Percentiles rank a stretch among this genome's conserved stretches.
phyloP scores from a whole-genome alignment of 2,329 filamentous ascomycete genomes.

The Ambrosiella beaveri region DNA sequence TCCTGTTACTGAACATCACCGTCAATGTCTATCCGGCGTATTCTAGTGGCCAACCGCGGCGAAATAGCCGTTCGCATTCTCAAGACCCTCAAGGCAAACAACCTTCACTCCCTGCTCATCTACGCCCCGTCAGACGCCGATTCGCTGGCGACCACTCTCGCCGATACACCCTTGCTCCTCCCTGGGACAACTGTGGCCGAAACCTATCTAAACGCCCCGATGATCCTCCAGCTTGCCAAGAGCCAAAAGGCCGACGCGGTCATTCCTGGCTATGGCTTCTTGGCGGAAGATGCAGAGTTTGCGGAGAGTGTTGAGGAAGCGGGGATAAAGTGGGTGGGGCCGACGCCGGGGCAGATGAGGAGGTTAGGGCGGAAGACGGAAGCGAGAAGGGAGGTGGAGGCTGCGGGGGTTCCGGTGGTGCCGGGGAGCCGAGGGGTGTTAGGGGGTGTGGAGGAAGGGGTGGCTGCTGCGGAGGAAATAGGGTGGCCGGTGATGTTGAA shows the following conservation, averaged over 20 bases:
- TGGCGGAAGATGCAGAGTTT: constrained; percentile 47
- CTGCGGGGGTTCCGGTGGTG: constrained; percentile 20
- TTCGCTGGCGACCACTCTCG: constrained; percentile 52
- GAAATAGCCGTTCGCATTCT: constrained; percentile 60
- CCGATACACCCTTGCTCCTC: constrained; percentile 48
- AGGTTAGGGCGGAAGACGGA: constrained; percentile 24
- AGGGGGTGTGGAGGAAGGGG: background rate
- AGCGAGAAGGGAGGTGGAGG: constrained; percentile 20
- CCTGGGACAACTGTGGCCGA: constrained; percentile 26
- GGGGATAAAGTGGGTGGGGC: constrained; percentile 43
- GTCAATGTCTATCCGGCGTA: background rate
- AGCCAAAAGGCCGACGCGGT: constrained; percentile 35
- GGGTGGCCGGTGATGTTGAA: constrained; percentile 27
- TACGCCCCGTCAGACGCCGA: constrained; percentile 46
- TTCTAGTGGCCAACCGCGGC: constrained; percentile 57
- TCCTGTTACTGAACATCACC: background rate
- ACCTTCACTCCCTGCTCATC: constrained; percentile 51
- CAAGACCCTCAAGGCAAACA: constrained; percentile 46
- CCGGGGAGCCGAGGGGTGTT: constrained; percentile 19
- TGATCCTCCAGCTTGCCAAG: constrained; percentile 37
- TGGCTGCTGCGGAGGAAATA: constrained; percentile 18
- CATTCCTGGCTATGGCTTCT: constrained; percentile 50
- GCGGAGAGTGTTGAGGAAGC: constrained; percentile 33
- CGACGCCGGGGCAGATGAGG: constrained; percentile 28
- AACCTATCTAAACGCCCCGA: constrained; percentile 50